Conservation (phyloP, 371 early-diverging fungal species). For the Mortierella sp. region DNA sequence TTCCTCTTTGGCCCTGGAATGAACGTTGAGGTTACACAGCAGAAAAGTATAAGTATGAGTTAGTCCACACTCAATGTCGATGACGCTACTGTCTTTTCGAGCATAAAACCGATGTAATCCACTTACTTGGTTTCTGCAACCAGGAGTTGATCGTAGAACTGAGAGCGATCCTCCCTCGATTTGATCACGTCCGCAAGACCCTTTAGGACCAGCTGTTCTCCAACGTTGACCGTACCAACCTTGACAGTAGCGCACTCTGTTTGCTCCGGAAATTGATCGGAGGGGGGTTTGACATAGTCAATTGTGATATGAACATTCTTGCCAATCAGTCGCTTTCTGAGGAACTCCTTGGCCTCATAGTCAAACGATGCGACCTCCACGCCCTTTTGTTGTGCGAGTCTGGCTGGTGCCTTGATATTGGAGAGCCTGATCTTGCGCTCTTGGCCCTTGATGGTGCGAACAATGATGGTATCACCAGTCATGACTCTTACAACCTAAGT, state of each 20-base stretch:
- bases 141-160: conserved; percentile 85
- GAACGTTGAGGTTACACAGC: too few relatives aligned
- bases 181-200: conserved; percentile 89
- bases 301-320: conserved; percentile 81
- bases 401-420: conserved; percentile 80
- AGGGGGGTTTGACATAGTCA: conserved; percentile 91
- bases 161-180: conserved; percentile 88
- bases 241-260: conserved; percentile 90
- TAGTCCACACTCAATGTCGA: too few relatives aligned
- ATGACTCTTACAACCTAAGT: conserved; percentile 63
- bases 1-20: conserved; percentile 68
- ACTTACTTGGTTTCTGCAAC: conserved; percentile 79
- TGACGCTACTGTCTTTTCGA: too few relatives aligned
- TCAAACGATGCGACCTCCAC: conserved; percentile 85
- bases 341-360: conserved; percentile 87
- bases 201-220: conserved; percentile 77
- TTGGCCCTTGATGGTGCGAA: conserved; percentile 62
- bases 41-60: too few relatives aligned
- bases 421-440: conserved; percentile 88
- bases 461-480: conserved; percentile 84
- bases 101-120: not conserved
- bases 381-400: conserved; percentile 74
- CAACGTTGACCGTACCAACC: conserved; percentile 74
- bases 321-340: conserved; percentile 89
- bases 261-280: conserved; percentile 84